Percentiles rank a stretch among this genome's conserved stretches.
These are phyloP conservation scores for Globisporangium solare DNA, from an alignment of 352 stramenopile species.

Conservation along the genomic window DNA sequence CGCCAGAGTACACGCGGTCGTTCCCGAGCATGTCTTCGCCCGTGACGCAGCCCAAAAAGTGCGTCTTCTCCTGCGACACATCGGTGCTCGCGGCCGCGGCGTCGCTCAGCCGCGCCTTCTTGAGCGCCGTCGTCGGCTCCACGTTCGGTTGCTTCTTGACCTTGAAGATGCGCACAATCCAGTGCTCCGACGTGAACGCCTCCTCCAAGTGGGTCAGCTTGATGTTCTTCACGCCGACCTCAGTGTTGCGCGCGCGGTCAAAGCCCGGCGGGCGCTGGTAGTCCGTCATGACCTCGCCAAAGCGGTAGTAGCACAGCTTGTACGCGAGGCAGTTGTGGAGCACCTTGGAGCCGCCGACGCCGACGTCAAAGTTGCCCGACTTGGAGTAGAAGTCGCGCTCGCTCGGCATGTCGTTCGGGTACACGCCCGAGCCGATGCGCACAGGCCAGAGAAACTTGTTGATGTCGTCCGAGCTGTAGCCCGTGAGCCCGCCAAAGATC, in stretches of 20 bases:
- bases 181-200: constrained; percentile 94
- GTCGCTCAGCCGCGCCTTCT: constrained; percentile 55
- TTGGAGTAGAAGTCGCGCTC: constrained; percentile 87
- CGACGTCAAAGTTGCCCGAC: constrained; percentile 82
- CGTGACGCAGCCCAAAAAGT: constrained; percentile 81
- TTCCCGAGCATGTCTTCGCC: constrained; percentile 81
- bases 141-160: constrained; percentile 89
- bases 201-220: constrained; percentile 89
- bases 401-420: constrained; percentile 76
- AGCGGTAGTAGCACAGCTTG: constrained; percentile 94
- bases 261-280: constrained; percentile 79
- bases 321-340: constrained; percentile 91
- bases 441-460: constrained; percentile 94
- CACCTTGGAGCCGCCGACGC: constrained; percentile 71
- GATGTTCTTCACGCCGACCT: constrained; percentile 90
- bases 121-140: constrained; percentile 62
- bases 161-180: constrained; percentile 94
- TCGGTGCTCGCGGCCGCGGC: constrained; percentile 41
- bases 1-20: constrained; percentile 86
- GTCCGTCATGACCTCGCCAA: constrained; percentile 85
- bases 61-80: constrained; percentile 68
- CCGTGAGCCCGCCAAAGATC: constrained; percentile 86
- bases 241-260: constrained; percentile 82
- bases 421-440: constrained; percentile 86
- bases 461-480: constrained; percentile 88